Conservation (phyloP, 225 moss, liverwort and hornwort species). For the Neckera pumila region DNA sequence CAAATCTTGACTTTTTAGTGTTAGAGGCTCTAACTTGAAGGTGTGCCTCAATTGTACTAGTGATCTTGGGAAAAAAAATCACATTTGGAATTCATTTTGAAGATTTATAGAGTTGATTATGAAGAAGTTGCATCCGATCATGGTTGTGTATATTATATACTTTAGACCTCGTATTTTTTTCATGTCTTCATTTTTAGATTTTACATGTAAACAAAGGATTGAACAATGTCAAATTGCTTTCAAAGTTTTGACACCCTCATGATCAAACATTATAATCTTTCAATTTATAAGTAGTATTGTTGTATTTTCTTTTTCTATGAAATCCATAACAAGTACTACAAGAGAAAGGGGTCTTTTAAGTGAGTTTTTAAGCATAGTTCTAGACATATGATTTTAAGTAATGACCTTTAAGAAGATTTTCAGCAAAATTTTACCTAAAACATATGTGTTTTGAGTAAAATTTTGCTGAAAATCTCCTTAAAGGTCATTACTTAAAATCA, state of each 20-base stretch:
- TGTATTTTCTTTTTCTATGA: neutral
- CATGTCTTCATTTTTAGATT: neutral
- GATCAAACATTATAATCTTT: neutral
- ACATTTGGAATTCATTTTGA: neutral
- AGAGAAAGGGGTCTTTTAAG: too few relatives aligned
- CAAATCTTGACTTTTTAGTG: neutral
- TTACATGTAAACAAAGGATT: neutral
- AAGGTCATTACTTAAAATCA: too few relatives aligned
- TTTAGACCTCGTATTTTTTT: neutral
- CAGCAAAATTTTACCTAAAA: too few relatives aligned
- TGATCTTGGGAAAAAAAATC: neutral
- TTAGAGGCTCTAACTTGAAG: neutral
- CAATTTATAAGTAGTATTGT: neutral
- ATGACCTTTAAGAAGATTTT: too few relatives aligned
- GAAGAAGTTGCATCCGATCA: neutral
- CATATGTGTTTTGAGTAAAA: too few relatives aligned
- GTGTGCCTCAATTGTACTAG: neutral
- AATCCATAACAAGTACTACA: rapidly evolving
- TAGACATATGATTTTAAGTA: too few relatives aligned
- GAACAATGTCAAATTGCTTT: neutral
- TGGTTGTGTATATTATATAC: neutral
- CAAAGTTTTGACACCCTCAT: rapidly evolving
- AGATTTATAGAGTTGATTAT: neutral
- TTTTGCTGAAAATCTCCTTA: too few relatives aligned
- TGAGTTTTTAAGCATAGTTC: too few relatives aligned